Percentiles rank a stretch among this genome's conserved stretches.
These are phyloP conservation scores for Prunella vulgaris DNA, from an alignment of 257 asterid genomes.

Conservation along the genomic window DNA sequence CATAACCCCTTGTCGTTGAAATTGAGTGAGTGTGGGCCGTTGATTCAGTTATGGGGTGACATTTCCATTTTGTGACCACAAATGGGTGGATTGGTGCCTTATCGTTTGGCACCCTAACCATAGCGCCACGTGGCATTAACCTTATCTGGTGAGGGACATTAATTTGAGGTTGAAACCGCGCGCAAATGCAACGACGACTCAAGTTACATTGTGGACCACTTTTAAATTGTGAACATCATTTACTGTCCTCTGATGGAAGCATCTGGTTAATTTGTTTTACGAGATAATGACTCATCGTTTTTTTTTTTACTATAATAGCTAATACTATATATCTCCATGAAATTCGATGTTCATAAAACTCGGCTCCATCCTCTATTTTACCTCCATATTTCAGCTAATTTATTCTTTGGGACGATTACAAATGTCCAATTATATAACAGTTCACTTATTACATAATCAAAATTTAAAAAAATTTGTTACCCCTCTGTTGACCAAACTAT, in stretches of 20 bases:
- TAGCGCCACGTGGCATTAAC: constrained; percentile 18
- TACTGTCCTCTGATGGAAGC: not conserved
- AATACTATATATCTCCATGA: too few species aligned
- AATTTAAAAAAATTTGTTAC: too few species aligned
- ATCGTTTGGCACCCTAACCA: constrained; percentile 9
- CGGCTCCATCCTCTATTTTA: too few species aligned
- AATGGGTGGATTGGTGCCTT: constrained; percentile 16
- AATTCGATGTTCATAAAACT: too few species aligned
- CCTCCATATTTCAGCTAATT: too few species aligned
- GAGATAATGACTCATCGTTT: not conserved
- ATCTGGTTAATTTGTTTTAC: not conserved
- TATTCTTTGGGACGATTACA: too few species aligned
- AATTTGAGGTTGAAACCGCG: constrained; percentile 6
- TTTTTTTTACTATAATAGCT: too few species aligned
- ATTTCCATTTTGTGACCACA: constrained; percentile 12
- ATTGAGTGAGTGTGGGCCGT: not conserved
- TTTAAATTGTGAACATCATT: not conserved
- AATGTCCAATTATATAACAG: too few species aligned
- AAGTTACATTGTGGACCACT: not conserved
- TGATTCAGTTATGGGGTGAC: not conserved
- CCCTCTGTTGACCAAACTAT: too few species aligned
- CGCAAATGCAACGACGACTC: not conserved
- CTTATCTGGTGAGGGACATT: constrained; percentile 7
- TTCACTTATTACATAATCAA: too few species aligned
- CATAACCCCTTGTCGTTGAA: not conserved